A percentile compares a stretch with the other conserved stretches of the same genome.
Conservation (phyloP, 139 green algal species). For the Mesotaenium endlicherianum region DNA sequence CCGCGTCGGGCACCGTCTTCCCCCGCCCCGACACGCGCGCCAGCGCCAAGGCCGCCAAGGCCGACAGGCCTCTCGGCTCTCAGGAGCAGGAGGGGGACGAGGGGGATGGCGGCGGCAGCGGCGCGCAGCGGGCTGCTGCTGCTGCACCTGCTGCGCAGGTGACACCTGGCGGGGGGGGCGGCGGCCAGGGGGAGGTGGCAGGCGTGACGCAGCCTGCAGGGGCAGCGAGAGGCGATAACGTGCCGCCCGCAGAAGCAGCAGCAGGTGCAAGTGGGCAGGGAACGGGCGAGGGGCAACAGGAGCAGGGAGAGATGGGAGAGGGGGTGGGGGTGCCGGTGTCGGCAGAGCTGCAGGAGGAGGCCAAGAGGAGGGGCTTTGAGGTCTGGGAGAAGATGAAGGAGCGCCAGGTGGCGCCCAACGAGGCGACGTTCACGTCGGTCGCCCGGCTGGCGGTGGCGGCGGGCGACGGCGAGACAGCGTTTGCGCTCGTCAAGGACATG, state of each 20-base stretch:
- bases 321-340: not conserved
- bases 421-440: slow-evolving; percentile 53
- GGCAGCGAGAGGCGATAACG: no score
- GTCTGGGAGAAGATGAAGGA: slow-evolving; percentile 23
- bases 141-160: no score
- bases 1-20: slow-evolving; percentile 22
- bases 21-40: no score
- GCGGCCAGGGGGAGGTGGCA: no score
- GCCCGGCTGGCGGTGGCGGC: slow-evolving; percentile 29
- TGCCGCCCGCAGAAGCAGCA: no score
- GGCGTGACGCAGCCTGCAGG: no score
- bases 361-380: slow-evolving; percentile 4
- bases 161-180: no score
- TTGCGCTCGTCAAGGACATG: slow-evolving; percentile 46
- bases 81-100: not conserved
- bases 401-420: slow-evolving; percentile 27
- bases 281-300: not conserved
- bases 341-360: not conserved
- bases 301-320: not conserved
- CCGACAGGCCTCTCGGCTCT: no score
- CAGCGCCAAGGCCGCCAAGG: no score
- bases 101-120: no score
- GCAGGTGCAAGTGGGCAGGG: not conserved
- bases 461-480: slow-evolving; percentile 32
- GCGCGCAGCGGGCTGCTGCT: no score